Conservation (phyloP, 768 basidiomycete species). For the Pulveroboletus sp. region DNA sequence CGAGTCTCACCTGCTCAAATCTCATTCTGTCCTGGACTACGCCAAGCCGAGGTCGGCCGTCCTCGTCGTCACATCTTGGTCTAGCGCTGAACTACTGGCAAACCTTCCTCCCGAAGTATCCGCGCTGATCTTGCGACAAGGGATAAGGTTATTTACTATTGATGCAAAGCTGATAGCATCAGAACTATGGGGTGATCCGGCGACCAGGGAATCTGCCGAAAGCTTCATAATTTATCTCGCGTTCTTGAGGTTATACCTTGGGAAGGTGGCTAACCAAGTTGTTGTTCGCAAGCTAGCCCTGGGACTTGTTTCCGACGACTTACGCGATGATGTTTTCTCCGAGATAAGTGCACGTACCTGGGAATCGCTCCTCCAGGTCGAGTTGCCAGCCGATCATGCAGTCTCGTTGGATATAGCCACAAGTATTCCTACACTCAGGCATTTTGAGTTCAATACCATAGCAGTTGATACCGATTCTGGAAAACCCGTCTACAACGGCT, state of each 20-base stretch:
- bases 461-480: constrained; percentile 57
- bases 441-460: constrained; percentile 71
- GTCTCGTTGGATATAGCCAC: constrained; percentile 14
- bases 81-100: constrained; percentile 61
- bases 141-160: constrained; percentile 55
- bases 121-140: constrained; percentile 41
- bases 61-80: constrained; percentile 74
- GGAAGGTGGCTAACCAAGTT: constrained; percentile 50
- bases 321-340: constrained; percentile 40
- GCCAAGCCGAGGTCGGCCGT: constrained; percentile 66
- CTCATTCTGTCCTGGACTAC: constrained; percentile 65
- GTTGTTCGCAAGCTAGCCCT: constrained; percentile 50
- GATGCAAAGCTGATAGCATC: constrained; percentile 53
- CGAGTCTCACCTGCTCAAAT: constrained; percentile 72
- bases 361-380: constrained; percentile 58
- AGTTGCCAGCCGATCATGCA: constrained; percentile 30
- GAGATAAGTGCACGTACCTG: constrained; percentile 59
- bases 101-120: constrained; percentile 54
- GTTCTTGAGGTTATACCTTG: constrained; percentile 82
- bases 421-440: constrained; percentile 38
- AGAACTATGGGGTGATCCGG: constrained; percentile 21
- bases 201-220: constrained; percentile 42
- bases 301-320: constrained; percentile 38
- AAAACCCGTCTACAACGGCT: constrained; percentile 55
- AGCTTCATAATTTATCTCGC: constrained; percentile 66